Conservation (phyloP, 257 asterid genomes). For the Osmanthus fragrans region DNA sequence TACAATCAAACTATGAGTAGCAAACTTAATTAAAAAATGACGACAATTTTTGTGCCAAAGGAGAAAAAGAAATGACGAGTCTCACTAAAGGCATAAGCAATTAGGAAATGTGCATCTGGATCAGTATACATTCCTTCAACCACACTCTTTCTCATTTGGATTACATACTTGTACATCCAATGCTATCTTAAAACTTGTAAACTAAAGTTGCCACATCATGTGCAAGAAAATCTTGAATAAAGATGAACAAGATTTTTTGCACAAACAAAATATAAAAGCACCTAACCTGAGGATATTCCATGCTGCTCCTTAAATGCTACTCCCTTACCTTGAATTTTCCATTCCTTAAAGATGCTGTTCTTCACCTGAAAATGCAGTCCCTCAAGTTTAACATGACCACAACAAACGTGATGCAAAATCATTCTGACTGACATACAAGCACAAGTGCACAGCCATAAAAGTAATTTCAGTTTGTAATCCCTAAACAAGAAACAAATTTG, state of each 20-base stretch:
- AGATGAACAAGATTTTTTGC: slow-evolving; percentile 17
- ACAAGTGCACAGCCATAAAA: slow-evolving; percentile 9
- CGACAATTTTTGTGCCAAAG: background rate
- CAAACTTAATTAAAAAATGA: slow-evolving; percentile 10
- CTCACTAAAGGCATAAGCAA: slow-evolving; percentile 11
- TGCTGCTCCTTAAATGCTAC: slow-evolving; percentile 52
- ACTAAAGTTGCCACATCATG: background rate
- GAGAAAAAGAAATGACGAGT: slow-evolving; percentile 3
- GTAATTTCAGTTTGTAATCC: background rate
- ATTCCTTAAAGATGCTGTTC: slow-evolving; percentile 34
- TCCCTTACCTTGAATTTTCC: slow-evolving; percentile 61
- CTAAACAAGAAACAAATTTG: background rate
- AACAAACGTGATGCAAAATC: slow-evolving; percentile 12
- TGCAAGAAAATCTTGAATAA: slow-evolving; percentile 12
- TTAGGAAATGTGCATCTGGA: background rate
- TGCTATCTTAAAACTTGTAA: background rate
- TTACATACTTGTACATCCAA: background rate
- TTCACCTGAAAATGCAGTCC: slow-evolving; percentile 37
- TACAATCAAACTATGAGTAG: background rate
- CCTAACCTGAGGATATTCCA: slow-evolving; percentile 72
- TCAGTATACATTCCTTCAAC: background rate
- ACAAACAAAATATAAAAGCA: slow-evolving; percentile 3
- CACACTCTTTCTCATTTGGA: background rate
- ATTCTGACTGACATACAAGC: background rate
- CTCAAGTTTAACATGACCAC: slow-evolving; percentile 18